These are phyloP conservation scores for Malus fusca DNA, from an alignment of 306 rosid species.

Conservation along the genomic window DNA sequence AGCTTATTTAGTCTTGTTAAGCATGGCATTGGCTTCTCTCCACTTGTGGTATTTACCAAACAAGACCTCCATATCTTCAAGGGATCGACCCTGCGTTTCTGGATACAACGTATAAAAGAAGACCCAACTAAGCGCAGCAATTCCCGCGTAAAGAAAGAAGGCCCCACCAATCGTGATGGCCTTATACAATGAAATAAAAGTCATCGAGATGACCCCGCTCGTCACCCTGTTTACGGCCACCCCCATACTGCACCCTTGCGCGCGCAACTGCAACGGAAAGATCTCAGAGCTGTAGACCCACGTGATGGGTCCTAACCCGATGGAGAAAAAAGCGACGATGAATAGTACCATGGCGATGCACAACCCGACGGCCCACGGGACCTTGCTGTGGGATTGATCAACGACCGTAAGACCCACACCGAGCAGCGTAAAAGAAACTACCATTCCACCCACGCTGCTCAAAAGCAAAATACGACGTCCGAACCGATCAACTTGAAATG, in stretches of 20 bases:
- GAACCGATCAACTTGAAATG: background rate
- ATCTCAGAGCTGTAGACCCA: no score
- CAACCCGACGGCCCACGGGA: background rate
- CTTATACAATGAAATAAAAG: slow-evolving; percentile 25
- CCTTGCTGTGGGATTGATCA: background rate
- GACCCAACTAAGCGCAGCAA: slow-evolving; percentile 20
- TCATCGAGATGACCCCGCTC: slow-evolving; percentile 35
- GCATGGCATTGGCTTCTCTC: no score
- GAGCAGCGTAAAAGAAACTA: background rate
- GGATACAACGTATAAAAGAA: slow-evolving; percentile 41
- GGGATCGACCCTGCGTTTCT: slow-evolving; percentile 39
- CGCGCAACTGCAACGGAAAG: no score
- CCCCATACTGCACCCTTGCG: no score
- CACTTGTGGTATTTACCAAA: no score
- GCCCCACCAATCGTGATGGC: slow-evolving; percentile 32
- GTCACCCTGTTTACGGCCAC: no score
- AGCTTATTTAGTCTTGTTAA: background rate
- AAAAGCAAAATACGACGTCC: background rate
- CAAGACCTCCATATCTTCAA: slow-evolving; percentile 29
- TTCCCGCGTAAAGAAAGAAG: slow-evolving; percentile 13
- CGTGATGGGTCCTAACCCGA: slow-evolving; percentile 24
- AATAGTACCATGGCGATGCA: no score
- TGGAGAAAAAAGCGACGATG: no score
- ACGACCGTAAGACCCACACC: background rate
- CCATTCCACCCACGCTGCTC: background rate